These are phyloP conservation scores for Collariella sp. DNA, from an alignment of 495 filamentous ascomycete species.

Conservation along the genomic window DNA sequence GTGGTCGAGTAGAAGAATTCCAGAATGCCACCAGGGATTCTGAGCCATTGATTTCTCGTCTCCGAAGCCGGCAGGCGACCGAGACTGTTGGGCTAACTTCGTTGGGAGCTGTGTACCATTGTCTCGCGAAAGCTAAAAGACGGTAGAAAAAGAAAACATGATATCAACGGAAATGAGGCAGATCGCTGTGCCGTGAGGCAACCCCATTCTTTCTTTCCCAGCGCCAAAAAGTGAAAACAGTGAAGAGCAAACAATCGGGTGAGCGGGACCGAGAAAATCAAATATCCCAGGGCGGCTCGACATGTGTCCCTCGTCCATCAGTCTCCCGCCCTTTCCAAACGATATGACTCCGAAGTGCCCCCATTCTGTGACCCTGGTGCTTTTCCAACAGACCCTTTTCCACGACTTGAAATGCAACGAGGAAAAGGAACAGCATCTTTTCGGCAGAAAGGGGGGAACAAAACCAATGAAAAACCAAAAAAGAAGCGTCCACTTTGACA, in stretches of 20 bases:
- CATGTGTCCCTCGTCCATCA: too few species aligned
- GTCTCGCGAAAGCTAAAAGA: not conserved
- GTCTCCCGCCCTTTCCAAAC: too few species aligned
- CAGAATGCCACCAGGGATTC: not conserved
- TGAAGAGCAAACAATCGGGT: not conserved
- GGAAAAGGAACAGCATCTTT: not conserved
- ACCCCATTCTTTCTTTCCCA: not conserved
- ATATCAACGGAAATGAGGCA: not conserved
- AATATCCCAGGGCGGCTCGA: too few species aligned
- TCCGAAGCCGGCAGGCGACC: not conserved
- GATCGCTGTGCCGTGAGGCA: conserved; percentile 1
- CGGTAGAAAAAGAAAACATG: not conserved
- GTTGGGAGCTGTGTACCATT: not conserved
- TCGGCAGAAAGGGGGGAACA: not conserved
- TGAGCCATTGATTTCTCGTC: not conserved
- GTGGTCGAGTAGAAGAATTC: not conserved
- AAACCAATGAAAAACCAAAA: not conserved
- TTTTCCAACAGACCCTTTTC: too few species aligned
- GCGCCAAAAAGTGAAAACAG: not conserved
- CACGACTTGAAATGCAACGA: too few species aligned
- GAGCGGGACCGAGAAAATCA: too few species aligned
- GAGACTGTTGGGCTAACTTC: not conserved
- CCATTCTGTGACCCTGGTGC: too few species aligned
- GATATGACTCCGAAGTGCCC: too few species aligned
- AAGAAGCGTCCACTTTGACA: too few species aligned